These are phyloP conservation scores for Corymbia calophylla DNA, from an alignment of 441 rosid genomes.

Conservation along the genomic window DNA sequence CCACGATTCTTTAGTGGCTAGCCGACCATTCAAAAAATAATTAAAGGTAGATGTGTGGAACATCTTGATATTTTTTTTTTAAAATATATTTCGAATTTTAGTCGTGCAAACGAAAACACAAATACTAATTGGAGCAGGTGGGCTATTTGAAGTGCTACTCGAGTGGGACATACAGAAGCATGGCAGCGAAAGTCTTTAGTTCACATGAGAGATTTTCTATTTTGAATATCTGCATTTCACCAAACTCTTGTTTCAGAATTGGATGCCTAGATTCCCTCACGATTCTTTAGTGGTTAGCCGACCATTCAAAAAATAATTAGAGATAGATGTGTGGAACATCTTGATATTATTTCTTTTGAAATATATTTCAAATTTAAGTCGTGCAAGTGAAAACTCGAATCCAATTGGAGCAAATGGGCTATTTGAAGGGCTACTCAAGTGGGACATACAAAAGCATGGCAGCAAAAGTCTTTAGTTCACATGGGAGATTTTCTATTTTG, in stretches of 20 bases:
- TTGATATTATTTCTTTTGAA: neutral
- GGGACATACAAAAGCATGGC: neutral
- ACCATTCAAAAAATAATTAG: neutral
- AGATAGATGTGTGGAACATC: neutral
- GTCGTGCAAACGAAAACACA: rapidly evolving
- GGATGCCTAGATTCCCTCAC: neutral
- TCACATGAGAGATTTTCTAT: neutral
- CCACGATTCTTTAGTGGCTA: neutral
- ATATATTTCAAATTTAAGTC: neutral
- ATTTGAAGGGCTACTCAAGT: neutral
- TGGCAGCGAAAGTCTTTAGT: neutral
- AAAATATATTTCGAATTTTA: neutral
- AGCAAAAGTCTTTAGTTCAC: neutral
- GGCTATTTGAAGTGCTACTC: neutral
- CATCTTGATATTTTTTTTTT: neutral
- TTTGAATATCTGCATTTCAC: too few species aligned
- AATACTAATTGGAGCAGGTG: neutral
- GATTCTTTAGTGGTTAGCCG: neutral
- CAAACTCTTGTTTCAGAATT: neutral
- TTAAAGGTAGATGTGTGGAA: neutral
- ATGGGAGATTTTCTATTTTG: neutral
- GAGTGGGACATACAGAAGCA: neutral
- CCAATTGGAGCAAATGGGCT: neutral
- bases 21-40: neutral
- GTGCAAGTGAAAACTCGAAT: neutral